Conservation (phyloP, 768 basidiomycete species). For the Chalciporus pseudorubinellus region DNA sequence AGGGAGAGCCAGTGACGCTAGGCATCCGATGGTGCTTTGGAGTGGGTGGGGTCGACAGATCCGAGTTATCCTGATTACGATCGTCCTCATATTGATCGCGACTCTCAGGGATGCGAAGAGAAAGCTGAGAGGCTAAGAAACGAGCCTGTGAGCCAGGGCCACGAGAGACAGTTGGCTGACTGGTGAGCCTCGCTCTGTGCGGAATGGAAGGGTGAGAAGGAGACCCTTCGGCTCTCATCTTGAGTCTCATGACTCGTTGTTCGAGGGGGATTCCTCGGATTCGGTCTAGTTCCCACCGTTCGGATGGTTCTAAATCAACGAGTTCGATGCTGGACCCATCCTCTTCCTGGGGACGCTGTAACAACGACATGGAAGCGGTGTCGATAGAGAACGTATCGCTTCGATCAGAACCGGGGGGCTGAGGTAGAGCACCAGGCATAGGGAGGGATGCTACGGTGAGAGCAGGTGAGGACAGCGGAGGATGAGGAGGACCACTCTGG, state of each 20-base stretch:
- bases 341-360: slow-evolving; percentile 35
- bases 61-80: slow-evolving; percentile 30
- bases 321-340: slow-evolving; percentile 53
- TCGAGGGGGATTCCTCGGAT: slow-evolving; percentile 42
- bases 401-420: slow-evolving; percentile 19
- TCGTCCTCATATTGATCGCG: slow-evolving; percentile 34
- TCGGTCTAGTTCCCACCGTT: slow-evolving; percentile 45
- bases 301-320: slow-evolving; percentile 45
- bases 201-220: slow-evolving; percentile 16
- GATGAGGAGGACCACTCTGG: slow-evolving; percentile 25
- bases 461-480: slow-evolving; percentile 23
- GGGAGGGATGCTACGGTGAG: slow-evolving; percentile 27
- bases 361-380: slow-evolving; percentile 14
- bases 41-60: slow-evolving; percentile 31
- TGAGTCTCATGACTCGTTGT: slow-evolving; percentile 37
- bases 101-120: slow-evolving; percentile 33
- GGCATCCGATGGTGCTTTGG: slow-evolving; percentile 33
- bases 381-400: slow-evolving; percentile 23
- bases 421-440: slow-evolving; percentile 8
- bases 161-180: slow-evolving; percentile 28
- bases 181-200: slow-evolving; percentile 31
- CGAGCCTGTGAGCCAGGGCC: slow-evolving; percentile 29
- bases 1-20: slow-evolving; percentile 31
- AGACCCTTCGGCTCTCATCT: slow-evolving; percentile 33
- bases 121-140: slow-evolving; percentile 33